A percentile compares a stretch with the other conserved stretches of the same genome.
Conservation (phyloP, 441 rosid genomes). For the Adansonia grandidieri region DNA sequence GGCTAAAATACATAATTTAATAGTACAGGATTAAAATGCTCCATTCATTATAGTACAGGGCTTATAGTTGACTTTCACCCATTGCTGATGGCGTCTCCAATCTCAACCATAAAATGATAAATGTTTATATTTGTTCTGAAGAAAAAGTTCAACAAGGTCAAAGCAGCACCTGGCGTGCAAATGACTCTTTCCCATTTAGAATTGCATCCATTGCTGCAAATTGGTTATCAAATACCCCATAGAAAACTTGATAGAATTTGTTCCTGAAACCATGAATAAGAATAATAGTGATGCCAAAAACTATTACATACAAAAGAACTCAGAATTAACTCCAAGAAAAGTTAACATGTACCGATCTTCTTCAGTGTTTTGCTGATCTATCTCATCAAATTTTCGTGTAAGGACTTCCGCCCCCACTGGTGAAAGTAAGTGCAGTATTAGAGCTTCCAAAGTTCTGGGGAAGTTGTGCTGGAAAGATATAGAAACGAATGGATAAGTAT, state of each 20-base stretch:
- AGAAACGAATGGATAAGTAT: conserved; percentile 21
- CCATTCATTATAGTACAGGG: too few relatives aligned
- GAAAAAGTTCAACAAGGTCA: conserved; percentile 40
- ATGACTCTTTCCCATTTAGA: conserved; percentile 72
- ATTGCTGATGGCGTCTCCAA: not conserved
- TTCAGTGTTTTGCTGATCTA: conserved; percentile 63
- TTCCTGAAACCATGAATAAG: conserved; percentile 52
- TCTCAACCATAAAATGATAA: not conserved
- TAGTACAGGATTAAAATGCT: too few relatives aligned
- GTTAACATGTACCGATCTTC: conserved; percentile 57
- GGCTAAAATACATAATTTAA: too few relatives aligned
- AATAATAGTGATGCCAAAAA: conserved; percentile 24
- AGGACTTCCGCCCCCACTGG: conserved; percentile 86
- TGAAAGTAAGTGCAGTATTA: conserved; percentile 78
- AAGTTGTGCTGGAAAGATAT: conserved; percentile 63
- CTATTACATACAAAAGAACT: conserved; percentile 7
- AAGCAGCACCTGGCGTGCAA: conserved; percentile 55
- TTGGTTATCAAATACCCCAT: conserved; percentile 81
- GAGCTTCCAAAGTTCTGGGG: conserved; percentile 87
- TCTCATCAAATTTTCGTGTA: conserved; percentile 78
- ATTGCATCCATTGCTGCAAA: conserved; percentile 89
- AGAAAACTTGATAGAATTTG: conserved; percentile 72
- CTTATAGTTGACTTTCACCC: too few relatives aligned
- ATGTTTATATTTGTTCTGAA: conserved; percentile 1
- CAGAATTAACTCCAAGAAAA: too few relatives aligned